Conservation (phyloP, 2,329 filamentous ascomycete genomes). For the Nigrospora sphaerica region DNA sequence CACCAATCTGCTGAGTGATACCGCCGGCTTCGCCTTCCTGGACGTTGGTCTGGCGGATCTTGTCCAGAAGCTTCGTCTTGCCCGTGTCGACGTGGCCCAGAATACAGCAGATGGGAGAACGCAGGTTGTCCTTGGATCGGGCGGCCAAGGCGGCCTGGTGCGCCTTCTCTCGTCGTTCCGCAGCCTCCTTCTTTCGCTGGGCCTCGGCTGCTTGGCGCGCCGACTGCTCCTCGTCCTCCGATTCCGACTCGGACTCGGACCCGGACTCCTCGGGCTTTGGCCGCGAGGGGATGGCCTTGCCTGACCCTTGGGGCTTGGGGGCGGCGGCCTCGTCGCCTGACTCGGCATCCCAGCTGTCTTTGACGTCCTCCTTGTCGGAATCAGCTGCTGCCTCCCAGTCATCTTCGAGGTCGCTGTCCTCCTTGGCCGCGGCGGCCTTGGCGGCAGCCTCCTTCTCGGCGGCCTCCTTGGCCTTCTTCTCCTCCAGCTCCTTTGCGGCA, state of each 20-base stretch:
- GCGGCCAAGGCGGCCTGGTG: slow-evolving; percentile 89
- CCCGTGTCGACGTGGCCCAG: slow-evolving; percentile 99
- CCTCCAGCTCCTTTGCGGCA: slow-evolving; percentile 53
- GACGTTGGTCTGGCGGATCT: slow-evolving; percentile 96
- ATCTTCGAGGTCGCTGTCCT: slow-evolving; percentile 59
- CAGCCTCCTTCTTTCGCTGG: slow-evolving; percentile 79
- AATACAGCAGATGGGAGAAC: slow-evolving; percentile 99
- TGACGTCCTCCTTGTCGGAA: slow-evolving; percentile 69
- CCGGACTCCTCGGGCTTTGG: slow-evolving; percentile 24
- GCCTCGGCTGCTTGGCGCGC: slow-evolving; percentile 66
- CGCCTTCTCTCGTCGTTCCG: slow-evolving; percentile 79
- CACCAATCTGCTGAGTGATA: slow-evolving; percentile 99
- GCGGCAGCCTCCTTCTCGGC: slow-evolving; percentile 49
- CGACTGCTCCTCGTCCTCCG: slow-evolving; percentile 66
- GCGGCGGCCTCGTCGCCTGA: slow-evolving; percentile 60
- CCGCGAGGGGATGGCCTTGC: slow-evolving; percentile 22
- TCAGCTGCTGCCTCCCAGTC: slow-evolving; percentile 86
- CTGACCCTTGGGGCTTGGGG: slow-evolving; percentile 12
- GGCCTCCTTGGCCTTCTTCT: slow-evolving; percentile 50
- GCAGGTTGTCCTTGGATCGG: slow-evolving; percentile 86
- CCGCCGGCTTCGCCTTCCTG: slow-evolving; percentile 98
- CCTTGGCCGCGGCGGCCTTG: slow-evolving; percentile 44
- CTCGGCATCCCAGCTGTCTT: slow-evolving; percentile 93
- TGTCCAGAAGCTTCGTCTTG: slow-evolving; percentile 98
- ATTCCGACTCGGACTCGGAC: slow-evolving; percentile 27